Evolutionary conservation across 1,284 basidiomycete genomes (phyloP), one percentile per base, ranked within the genome.

Genomic region (Sanghuangporus weigelae): DNA sequence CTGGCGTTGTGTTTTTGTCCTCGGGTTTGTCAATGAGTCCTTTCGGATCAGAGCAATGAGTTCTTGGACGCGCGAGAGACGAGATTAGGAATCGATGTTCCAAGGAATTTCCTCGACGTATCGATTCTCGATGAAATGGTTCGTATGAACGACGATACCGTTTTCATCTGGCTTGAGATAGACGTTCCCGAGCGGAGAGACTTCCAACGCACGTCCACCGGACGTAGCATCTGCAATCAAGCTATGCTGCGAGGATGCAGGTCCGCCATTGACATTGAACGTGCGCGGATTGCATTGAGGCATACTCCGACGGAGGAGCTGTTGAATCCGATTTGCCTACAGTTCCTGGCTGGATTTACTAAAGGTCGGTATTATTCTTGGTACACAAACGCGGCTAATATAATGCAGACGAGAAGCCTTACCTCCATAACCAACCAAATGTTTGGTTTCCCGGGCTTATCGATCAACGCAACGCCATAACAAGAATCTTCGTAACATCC

Each of bases 251-350:
- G 71, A 72, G 7, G 74, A 75, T 2, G 73, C 73, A 7, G 73
- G 67, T 2, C 74, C 73, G 14, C 74, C 73, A 73, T 70, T 26
- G 69, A 72, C 60, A 71, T 71, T 2, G 73, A 71, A 1, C 68
- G 69, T 2, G 75, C 72, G 44, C 74, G 71, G 62, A 76, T 77
- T 16, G 75, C 76, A 67, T 77, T 77, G 63, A 77, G 66, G 62
- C 73, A 73, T 7, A 76, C 73, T 35, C 74, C 74, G 38, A 76
- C 72, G 2, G 75, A 76, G 7, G 68, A 60, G 2, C 72, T 70
- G 66, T 76, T 76, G 70, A 75, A 76, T 0, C 76, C 76, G 50
- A 77, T 67, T 77, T 77, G 19, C 76, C 76, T 14, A 77, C 71
- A 55, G 76, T 76, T 8, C 76, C 76, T 7, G 75, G 72, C 75